A percentile compares a stretch with the other conserved stretches of the same genome.
phyloP scores from a whole-genome alignment of 306 rosid species.

The barrel medic (Medicago truncatula) region MtrunA17r5.0-ANR NC_053043.1:47046501-47047000 shows the following conservation, averaged over 20 bases:
- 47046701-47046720: neutral
- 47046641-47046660: neutral
- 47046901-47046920: constrained; percentile 88
- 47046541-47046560: constrained; percentile 90
- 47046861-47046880: constrained; percentile 92
- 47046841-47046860: constrained; percentile 68
- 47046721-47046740: neutral
- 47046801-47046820: neutral
- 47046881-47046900: constrained; percentile 91
- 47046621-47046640: neutral
- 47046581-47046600: neutral
- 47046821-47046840: constrained; percentile 58
- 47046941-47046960: constrained; percentile 93
- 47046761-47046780: neutral
- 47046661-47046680: neutral
- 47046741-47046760: neutral
- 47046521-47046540: constrained; percentile 93
- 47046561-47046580: constrained; percentile 63
- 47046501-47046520: constrained; percentile 83
- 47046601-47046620: constrained; percentile 4
- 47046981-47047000: constrained; percentile 80
- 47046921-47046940: constrained; percentile 88
- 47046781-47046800: neutral
- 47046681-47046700: neutral
- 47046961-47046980: constrained; percentile 86